phyloP scores from a whole-genome alignment of 306 rosid genomes.

The Gastrolobium bilobum region DNA sequence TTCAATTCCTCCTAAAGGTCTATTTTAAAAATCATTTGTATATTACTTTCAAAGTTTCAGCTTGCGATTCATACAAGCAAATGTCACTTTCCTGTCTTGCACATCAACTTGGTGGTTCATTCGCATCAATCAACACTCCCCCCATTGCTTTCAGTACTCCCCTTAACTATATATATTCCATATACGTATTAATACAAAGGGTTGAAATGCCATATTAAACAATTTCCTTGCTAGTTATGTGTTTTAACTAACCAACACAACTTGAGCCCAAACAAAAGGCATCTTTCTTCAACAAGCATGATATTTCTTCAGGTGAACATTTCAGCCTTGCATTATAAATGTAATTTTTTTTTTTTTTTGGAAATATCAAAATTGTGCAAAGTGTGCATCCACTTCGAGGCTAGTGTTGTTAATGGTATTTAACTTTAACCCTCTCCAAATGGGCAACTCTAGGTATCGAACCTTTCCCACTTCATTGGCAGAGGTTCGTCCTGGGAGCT shows the following conservation, averaged over 20 bases:
- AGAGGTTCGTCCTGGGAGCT: too few relatives aligned
- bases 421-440: too few relatives aligned
- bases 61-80: constrained; percentile 99
- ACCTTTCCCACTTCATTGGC: too few relatives aligned
- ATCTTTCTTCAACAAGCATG: constrained; percentile 43
- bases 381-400: too few relatives aligned
- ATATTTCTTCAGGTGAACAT: constrained; percentile 27
- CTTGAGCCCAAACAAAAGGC: constrained; percentile 30
- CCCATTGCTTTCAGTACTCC: constrained; percentile 54
- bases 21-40: constrained; percentile 64
- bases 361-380: too few relatives aligned
- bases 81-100: constrained; percentile 66
- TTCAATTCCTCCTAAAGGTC: constrained; percentile 58
- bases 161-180: constrained; percentile 45
- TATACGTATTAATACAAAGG: constrained; percentile 49
- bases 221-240: constrained; percentile 31
- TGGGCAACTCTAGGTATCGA: too few relatives aligned
- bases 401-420: too few relatives aligned
- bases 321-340: constrained; percentile 16
- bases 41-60: constrained; percentile 77
- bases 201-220: constrained; percentile 50
- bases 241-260: constrained; percentile 37
- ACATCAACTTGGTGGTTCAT: constrained; percentile 87
- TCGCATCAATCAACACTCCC: constrained; percentile 73
- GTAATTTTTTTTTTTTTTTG: background rate